Evolutionary conservation across 2,329 filamentous ascomycete species (phyloP), one percentile per base, ranked within the genome.

Genomic region (Madurella fahalii): DNA sequence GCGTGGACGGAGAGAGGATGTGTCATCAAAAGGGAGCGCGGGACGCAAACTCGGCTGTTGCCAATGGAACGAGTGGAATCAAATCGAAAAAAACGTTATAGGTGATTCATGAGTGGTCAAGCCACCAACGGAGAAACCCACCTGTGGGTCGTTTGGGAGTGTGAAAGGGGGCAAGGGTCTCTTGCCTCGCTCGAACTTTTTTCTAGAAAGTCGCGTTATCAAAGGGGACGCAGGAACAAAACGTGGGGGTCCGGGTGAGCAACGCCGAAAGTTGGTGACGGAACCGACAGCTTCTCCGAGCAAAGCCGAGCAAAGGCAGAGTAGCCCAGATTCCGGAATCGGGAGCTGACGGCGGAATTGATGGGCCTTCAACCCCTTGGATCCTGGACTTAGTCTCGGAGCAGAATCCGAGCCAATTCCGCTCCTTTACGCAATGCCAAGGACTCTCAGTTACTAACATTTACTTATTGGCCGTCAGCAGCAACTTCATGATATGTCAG

Each of bases 51-150:
- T 58, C 51, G 58, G 54, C 53, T 57, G 37, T 58, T 59, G 41
- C 56, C 46, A 54, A 56, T 54, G 51, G 53, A 47, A 37, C 45
- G 50, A 43, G 41, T 58, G 50, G 59, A 63, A 63, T 54, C 57
- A 43, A 25, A 53, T 61, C 51, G 61, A 63, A 63, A 61, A 54
- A 56, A 43, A 51, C 46, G 42, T n/a, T n/a, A 18, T 32, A n/a
- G 12, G 17, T 42, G 9, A 42, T n/a, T 4, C 34, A 11, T 37
- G 34, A 37, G 11, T 37, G 34, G 34, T 37, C 13, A 15, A 37
- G 34, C 40, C 16, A n/a, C 7, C 9, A 11, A 42, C 17, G 40
- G 40, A 17, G 40, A 43, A 25, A 43, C 18, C 18, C 16, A 43
- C 16, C 16, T 43, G 17, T 17, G 40, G 20, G 20, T 25, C 41